Conservation (phyloP, 345 rosid species). For the Excoecaria cochinchinensis region DNA sequence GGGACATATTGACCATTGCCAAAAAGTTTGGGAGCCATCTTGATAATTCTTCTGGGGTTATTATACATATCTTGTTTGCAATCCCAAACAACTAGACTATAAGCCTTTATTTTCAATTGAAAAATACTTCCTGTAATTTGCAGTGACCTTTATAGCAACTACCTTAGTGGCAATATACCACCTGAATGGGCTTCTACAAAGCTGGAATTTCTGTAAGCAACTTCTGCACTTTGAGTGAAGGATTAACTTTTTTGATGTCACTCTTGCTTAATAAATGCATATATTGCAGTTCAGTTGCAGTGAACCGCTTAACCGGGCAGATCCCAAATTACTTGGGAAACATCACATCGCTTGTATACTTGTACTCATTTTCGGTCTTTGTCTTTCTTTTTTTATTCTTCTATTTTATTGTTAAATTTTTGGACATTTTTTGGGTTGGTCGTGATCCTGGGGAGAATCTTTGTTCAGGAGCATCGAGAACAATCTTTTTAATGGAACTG, state of each 20-base stretch:
- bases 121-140: constrained; percentile 1
- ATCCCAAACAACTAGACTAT: background rate
- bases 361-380: constrained; percentile 13
- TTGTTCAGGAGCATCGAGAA: constrained; percentile 13
- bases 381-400: background rate
- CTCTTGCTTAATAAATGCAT: background rate
- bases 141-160: constrained; percentile 40
- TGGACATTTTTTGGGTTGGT: background rate
- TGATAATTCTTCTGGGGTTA: too few species aligned
- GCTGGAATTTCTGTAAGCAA: constrained; percentile 30
- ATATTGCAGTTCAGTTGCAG: constrained; percentile 37
- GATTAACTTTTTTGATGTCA: background rate
- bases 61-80: too few species aligned
- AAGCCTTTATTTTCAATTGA: background rate
- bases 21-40: too few species aligned
- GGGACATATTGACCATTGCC: too few species aligned
- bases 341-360: constrained; percentile 27
- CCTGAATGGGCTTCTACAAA: constrained; percentile 43
- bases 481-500: constrained; percentile 11
- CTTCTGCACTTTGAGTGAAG: background rate
- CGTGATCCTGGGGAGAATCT: background rate
- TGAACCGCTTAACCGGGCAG: constrained; percentile 43
- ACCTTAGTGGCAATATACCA: constrained; percentile 45
- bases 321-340: constrained; percentile 42
- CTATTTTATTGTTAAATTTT: background rate